Evolutionary conservation across 352 stramenopile genomes (phyloP), one percentile per base, ranked within the genome.

Genomic region (Saprolegnia diclina): DNA sequence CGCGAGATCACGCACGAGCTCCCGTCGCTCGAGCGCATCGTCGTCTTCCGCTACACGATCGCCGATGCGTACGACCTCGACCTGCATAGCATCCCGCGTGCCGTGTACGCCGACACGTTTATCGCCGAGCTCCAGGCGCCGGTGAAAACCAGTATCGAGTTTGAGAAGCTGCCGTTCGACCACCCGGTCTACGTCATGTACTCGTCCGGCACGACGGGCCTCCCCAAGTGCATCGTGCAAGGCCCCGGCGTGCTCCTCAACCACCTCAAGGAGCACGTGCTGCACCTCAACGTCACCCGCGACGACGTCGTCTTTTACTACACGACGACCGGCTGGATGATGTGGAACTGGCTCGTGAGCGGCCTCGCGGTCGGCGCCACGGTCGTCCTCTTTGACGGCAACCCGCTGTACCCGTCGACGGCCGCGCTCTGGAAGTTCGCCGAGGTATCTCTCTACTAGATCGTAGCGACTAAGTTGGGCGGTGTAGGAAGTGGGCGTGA

Each of bases 161-260:
- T 91, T 64, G 80, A 75, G 40, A 82, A 90, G 62, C 65, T 92
- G 21, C 81, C 84, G 35, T 95, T 95, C 65, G 83, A 92, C 72
- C 87, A 95, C 72, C 87, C 87, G 3, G 82, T 92, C 53, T 92
- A 92, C 72, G 78, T 94, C 70, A 94, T 95, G 85, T 95, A 93
- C 74, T 91, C 81, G 71, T 90, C 80, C 55, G 87, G 87, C 64
- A 95, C 87, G 18, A 95, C 87, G 9, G 87, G 87, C 1, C 73
- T 95, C 46, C 87, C 87, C 59, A 95, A 95, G 74, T 95, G 87
- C 64, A 85, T 95, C 37, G 82, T 93, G 22, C 87, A 95, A 67
- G 83, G 87, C 11, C 80, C 81, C 18, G 84, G 84, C 29, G 83
- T 91, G 19, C 71, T 89, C 22, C 67, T 92, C 42, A 91, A 91